Percentiles rank a stretch among this genome's conserved stretches.
Evolutionary conservation across 2,329 filamentous ascomycete species (phyloP).

Genomic region (Venturia oleaginea): DNA sequence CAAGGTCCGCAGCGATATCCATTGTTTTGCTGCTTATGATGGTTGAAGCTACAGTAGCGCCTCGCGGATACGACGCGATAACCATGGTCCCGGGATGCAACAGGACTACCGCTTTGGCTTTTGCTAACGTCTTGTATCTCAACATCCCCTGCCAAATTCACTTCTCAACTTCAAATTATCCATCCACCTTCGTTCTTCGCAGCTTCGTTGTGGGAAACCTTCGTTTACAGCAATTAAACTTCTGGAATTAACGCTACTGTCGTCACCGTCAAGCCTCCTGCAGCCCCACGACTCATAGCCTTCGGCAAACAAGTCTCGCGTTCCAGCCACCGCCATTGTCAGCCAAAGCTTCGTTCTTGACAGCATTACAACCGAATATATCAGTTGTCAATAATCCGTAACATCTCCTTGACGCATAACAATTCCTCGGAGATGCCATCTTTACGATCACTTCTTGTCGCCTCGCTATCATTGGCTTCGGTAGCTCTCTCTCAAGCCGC

Average conservation of each 20-base stretch:
- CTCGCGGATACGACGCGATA: background rate
- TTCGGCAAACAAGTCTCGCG: background rate
- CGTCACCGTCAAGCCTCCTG: background rate
- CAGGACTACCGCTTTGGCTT: background rate
- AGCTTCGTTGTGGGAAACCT: background rate
- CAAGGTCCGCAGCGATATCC: background rate
- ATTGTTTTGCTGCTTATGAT: background rate
- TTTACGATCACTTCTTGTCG: background rate
- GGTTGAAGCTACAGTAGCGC: background rate
- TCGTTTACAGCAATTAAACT: background rate
- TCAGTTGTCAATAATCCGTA: background rate
- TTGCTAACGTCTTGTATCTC: background rate
- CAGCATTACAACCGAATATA: background rate
- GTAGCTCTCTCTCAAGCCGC: conserved; percentile 21
- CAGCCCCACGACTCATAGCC: background rate
- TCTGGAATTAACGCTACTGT: background rate
- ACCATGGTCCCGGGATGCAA: background rate
- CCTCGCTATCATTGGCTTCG: conserved; percentile 27
- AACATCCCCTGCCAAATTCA: background rate
- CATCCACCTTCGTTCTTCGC: background rate
- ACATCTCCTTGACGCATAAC: background rate
- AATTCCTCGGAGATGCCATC: background rate
- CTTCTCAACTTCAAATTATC: background rate
- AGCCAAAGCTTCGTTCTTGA: conserved; percentile 7
- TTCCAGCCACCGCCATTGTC: background rate